Evolutionary conservation across 805 yeast species (phyloP), one percentile per base, ranked within the genome.

Genomic region (Maudiozyma barnettii): DNA sequence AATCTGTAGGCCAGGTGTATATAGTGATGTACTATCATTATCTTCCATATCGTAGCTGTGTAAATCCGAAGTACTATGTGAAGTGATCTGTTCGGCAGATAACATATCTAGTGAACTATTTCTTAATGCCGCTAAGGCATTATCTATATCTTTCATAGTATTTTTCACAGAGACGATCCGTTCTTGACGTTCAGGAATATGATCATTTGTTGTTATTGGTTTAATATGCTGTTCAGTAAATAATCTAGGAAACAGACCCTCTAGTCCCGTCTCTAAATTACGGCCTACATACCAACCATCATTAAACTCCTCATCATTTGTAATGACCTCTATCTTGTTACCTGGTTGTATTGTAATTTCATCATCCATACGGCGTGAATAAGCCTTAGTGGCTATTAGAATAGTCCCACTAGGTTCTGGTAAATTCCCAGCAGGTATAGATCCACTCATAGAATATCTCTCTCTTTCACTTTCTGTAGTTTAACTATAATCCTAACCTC

Each of bases 201-300:
- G 20, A 20, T 14, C 14, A 6, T 20, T 18, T 10, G 12, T 40
- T 8, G 19, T 40, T n/a, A n/a, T n/a, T 29, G 43, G 74, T 78
- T 76, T 45, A 8, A 14, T 10, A 8, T 29, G 30, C 19, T 14
- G 37, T 55, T 81, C 81, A 2, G 97, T 90, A 64, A 91, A 91
- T 5, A 87, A 78, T 56, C 84, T 84, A 14, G 99, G 99, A 59
- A 88, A 91, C 33, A 91, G 69, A 0, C 99, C 99, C 7, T 86
- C 89, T 45, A 77, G 74, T 44, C 78, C 76, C 0, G 91, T 80
- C 38, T 74, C 58, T 43, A 86, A 61, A 56, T 90, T 90, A 49
- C 78, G 79, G 2, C 96, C 96, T 73, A 85, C 82, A 61, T 83
- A 93, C 99, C 99, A 93, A 21, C 97, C 97, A 64, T 93, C 98